Evolutionary conservation across 495 filamentous ascomycete genomes (phyloP).

Genomic region (Sabuloglossum arenarium): DNA sequence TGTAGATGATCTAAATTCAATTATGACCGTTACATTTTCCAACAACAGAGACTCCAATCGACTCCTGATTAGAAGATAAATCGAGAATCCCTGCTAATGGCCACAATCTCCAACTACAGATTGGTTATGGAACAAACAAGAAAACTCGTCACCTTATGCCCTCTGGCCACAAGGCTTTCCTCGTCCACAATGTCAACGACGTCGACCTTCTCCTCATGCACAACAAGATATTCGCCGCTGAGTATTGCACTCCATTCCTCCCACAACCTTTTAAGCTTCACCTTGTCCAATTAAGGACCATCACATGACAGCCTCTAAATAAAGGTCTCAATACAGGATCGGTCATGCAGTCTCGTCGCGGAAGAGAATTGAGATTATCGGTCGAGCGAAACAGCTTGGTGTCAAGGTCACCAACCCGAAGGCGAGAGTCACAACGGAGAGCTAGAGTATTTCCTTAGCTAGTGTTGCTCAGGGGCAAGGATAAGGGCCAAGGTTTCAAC

Average conservation of each 20-base stretch:
- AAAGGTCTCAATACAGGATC: conserved; percentile 37
- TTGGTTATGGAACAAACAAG: conserved; percentile 95
- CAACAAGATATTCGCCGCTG: conserved; percentile 95
- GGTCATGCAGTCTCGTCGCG: conserved; percentile 89
- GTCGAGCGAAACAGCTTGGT: conserved; percentile 86
- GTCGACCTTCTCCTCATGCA: conserved; percentile 98
- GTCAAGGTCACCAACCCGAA: conserved; percentile 99
- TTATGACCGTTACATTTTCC: neutral
- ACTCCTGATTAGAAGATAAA: neutral
- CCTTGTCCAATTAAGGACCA: neutral
- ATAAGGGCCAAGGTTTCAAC: neutral
- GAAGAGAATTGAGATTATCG: conserved; percentile 94
- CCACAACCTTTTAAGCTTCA: neutral
- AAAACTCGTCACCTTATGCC: conserved; percentile 98
- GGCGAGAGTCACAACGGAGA: conserved; percentile 93
- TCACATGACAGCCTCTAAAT: conserved; percentile 8
- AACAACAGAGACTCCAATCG: neutral
- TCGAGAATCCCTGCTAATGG: neutral
- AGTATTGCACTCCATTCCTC: conserved; percentile 39
- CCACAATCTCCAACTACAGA: conserved; percentile 28
- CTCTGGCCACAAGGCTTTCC: conserved; percentile 98
- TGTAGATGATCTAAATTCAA: neutral
- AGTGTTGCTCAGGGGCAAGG: neutral
- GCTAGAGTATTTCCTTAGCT: conserved; percentile 30
- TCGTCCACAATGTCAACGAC: conserved; percentile 87